Evolutionary conservation across 345 rosid genomes (phyloP).

Genomic region (Dovyalis caffra): DNA sequence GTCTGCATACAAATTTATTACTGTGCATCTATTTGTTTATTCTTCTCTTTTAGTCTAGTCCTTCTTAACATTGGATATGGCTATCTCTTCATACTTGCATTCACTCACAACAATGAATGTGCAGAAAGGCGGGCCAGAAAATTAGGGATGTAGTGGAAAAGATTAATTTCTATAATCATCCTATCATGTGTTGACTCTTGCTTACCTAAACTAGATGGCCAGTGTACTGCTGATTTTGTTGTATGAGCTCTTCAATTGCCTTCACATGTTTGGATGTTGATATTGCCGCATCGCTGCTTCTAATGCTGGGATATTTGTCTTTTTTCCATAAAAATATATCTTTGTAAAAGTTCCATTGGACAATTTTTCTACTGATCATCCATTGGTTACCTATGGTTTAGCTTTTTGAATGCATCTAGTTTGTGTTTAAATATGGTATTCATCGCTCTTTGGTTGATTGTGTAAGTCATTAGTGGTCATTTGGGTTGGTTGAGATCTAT

Average conservation of each 20-base stretch:
- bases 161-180: too few species aligned
- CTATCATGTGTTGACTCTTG: too few species aligned
- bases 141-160: too few species aligned
- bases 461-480: constrained; percentile 87
- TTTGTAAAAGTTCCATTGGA: background rate
- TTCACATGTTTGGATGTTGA: too few species aligned
- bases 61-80: too few species aligned
- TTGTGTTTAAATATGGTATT: background rate
- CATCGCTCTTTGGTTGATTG: constrained; percentile 20
- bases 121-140: too few species aligned
- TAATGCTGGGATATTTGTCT: background rate
- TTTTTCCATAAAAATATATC: background rate
- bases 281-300: background rate
- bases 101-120: too few species aligned
- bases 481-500: constrained; percentile 98
- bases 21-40: background rate
- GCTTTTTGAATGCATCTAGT: background rate
- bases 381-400: background rate
- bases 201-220: too few species aligned
- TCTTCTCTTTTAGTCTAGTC: too few species aligned
- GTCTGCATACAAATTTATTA: background rate
- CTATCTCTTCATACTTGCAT: too few species aligned
- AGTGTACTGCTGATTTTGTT: too few species aligned
- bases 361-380: background rate
- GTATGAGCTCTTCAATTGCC: too few species aligned